A percentile compares a stretch with the other conserved stretches of the same genome.
These are phyloP conservation scores for Salix viminalis DNA, from an alignment of 345 rosid species.

Conservation along the genomic window DNA sequence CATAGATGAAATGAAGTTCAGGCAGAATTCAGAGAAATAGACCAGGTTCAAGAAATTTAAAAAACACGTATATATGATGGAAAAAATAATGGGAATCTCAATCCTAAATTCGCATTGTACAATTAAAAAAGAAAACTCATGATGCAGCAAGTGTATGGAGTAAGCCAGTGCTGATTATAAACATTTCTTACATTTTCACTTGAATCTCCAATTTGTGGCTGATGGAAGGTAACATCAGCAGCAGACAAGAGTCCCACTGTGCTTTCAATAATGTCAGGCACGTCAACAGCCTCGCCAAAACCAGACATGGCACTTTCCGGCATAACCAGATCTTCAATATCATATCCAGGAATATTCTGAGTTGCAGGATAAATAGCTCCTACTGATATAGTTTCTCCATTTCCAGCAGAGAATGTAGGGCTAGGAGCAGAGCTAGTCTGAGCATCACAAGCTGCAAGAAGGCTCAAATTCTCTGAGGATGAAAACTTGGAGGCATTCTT, in stretches of 20 bases:
- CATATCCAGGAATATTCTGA: constrained; percentile 47
- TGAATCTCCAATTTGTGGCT: constrained; percentile 53
- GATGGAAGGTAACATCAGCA: constrained; percentile 69
- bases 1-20: background rate
- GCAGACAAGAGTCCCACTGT: constrained; percentile 76
- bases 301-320: constrained; percentile 63
- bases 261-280: constrained; percentile 92
- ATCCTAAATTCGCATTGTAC: too few relatives aligned
- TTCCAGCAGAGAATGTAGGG: constrained; percentile 71
- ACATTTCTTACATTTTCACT: constrained; percentile 65
- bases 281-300: constrained; percentile 62
- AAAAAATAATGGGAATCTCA: background rate
- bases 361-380: constrained; percentile 47
- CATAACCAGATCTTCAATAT: constrained; percentile 52
- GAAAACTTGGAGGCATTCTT: constrained; percentile 75
- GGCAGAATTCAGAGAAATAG: background rate
- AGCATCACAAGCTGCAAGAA: constrained; percentile 55
- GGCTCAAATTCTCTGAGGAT: constrained; percentile 83
- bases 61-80: too few relatives aligned
- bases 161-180: background rate
- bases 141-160: background rate
- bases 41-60: background rate
- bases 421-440: constrained; percentile 85
- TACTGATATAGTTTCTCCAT: constrained; percentile 53
- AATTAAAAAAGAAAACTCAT: background rate